Conservation (phyloP, 495 filamentous ascomycete species). For the Collariella sp. region DNA sequence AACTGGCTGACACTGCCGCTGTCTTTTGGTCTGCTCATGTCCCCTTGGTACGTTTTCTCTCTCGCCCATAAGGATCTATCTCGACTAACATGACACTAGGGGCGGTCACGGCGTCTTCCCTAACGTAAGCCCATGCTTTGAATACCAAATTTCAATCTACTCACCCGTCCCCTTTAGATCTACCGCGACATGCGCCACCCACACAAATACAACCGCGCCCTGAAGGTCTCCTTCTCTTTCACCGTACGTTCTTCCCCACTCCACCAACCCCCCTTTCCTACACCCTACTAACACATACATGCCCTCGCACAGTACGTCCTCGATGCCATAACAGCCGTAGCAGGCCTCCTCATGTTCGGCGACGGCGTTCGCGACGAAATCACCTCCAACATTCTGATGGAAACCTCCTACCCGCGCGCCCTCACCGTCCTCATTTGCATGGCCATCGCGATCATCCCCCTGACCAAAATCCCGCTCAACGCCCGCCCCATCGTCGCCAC, state of each 20-base stretch:
- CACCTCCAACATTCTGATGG: constrained; percentile 75
- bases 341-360: constrained; percentile 90
- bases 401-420: constrained; percentile 62
- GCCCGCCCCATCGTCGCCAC: constrained; percentile 81
- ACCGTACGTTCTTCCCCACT: constrained; percentile 50
- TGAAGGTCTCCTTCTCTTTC: constrained; percentile 80
- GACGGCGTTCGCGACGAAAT: constrained; percentile 77
- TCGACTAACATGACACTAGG: constrained; percentile 14
- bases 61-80: neutral
- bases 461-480: constrained; percentile 92
- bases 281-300: neutral
- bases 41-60: constrained; percentile 54
- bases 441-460: constrained; percentile 84
- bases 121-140: constrained; percentile 41
- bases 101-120: constrained; percentile 93
- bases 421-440: constrained; percentile 69
- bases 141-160: neutral
- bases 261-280: neutral
- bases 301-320: constrained; percentile 52
- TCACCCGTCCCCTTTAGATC: constrained; percentile 42
- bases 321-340: constrained; percentile 70
- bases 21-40: constrained; percentile 92
- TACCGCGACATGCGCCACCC: constrained; percentile 98
- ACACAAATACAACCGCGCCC: constrained; percentile 65
- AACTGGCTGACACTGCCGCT: constrained; percentile 89